phyloP scores from a whole-genome alignment of 139 green algal genomes.

The Chlorella ohadii region DNA sequence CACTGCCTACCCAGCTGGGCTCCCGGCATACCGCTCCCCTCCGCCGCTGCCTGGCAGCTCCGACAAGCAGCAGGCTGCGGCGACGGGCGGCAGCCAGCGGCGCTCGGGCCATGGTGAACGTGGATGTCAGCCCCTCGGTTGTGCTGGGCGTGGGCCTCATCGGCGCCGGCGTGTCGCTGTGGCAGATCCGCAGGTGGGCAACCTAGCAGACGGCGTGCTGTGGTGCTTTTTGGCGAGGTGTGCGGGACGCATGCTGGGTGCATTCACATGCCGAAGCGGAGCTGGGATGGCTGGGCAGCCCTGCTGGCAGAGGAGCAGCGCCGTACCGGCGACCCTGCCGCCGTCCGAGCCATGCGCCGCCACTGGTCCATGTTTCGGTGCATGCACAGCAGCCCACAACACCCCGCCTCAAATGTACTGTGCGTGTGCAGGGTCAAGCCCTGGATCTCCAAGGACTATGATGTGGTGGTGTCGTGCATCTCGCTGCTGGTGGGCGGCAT shows the following conservation, averaged over 20 bases:
- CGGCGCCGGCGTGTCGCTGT: conserved; percentile 60
- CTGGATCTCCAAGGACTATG: conserved; percentile 70
- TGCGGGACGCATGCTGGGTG: background rate
- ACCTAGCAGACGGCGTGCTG: too few relatives aligned
- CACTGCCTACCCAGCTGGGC: background rate
- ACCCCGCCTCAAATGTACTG: too few relatives aligned
- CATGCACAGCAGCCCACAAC: too few relatives aligned
- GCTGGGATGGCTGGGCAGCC: too few relatives aligned
- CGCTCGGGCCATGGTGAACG: conserved; percentile 67
- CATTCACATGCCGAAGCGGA: too few relatives aligned
- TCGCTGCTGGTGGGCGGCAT: conserved; percentile 74
- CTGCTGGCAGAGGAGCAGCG: too few relatives aligned
- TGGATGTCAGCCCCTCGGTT: conserved; percentile 74
- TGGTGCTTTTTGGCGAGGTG: background rate
- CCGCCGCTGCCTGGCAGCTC: background rate
- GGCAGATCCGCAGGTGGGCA: conserved; percentile 57
- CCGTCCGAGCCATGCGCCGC: background rate
- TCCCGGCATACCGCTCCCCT: background rate
- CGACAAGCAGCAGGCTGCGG: background rate
- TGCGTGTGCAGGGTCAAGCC: conserved; percentile 40
- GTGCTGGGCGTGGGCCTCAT: conserved; percentile 71
- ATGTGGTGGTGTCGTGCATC: conserved; percentile 75
- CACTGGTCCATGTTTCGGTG: too few relatives aligned
- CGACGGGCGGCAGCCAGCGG: background rate
- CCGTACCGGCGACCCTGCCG: background rate